These are phyloP conservation scores for Aulographum hederae DNA, from an alignment of 2,329 filamentous ascomycete species.

Conservation along the genomic window DNA sequence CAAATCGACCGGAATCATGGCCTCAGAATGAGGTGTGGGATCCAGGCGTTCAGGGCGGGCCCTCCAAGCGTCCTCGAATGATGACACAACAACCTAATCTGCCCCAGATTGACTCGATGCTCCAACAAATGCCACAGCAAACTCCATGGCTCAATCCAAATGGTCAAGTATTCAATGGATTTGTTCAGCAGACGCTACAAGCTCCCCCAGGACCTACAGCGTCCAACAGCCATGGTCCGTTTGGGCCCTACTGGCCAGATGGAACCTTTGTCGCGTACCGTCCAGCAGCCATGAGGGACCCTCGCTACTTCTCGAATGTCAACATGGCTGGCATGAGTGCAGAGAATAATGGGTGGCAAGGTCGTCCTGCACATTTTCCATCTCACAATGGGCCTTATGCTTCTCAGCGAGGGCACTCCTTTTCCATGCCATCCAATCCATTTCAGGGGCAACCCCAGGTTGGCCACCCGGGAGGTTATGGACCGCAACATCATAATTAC, in stretches of 20 bases:
- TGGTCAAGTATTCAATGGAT: conserved; percentile 18
- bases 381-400: too few relatives aligned
- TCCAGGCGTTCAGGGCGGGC: background rate
- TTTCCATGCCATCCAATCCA: too few relatives aligned
- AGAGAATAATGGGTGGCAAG: too few relatives aligned
- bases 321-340: background rate
- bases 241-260: conserved; percentile 22
- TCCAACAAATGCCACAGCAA: conserved; percentile 35
- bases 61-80: background rate
- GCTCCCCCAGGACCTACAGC: conserved; percentile 23
- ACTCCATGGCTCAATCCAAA: conserved; percentile 23
- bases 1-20: too few relatives aligned
- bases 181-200: conserved; percentile 35
- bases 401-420: too few relatives aligned
- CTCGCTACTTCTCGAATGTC: conserved; percentile 15
- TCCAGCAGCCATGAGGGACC: conserved; percentile 20
- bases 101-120: conserved; percentile 40
- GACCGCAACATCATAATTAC: too few relatives aligned
- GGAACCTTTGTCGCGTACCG: conserved; percentile 21
- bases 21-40: background rate
- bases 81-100: conserved; percentile 10
- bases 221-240: conserved; percentile 21
- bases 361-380: too few relatives aligned
- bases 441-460: too few relatives aligned
- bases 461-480: too few relatives aligned